Evolutionary conservation across 305 asterid genomes (phyloP), one percentile per base, ranked within the genome.

Genomic region (Caryopteris hybrid): DNA sequence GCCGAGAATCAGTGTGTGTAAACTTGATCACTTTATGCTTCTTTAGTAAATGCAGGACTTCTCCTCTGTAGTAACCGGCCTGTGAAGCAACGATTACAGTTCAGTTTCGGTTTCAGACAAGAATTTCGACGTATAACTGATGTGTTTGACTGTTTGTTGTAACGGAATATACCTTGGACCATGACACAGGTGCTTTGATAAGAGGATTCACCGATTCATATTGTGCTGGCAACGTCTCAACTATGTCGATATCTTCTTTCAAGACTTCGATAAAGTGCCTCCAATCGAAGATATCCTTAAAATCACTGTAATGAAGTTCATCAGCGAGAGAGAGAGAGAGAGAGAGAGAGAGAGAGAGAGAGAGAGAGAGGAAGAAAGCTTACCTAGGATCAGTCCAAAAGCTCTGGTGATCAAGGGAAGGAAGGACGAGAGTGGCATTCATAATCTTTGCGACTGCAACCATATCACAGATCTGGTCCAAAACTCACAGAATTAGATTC

Each of bases 311-410:
- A 67, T 43, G 29, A 7, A 6, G 14, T 25, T 76, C 29, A 80
- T 31, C 45, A 72, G n/a, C 38, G 48, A 58, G 29, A 33, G 8
- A 63, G 34, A 23, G 4, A 25, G 5, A 58, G 7, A 0, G 64
- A 3, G 3, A 52, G n/a, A 53, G 33, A 27, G 3, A 27, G 33
- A 27, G n/a, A n/a, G n/a, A 63, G 34, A 23, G 4, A 25, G 5
- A 58, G 7, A 0, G 64, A 3, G 3, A 52, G n/a, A 36, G 10
- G 16, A 52, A 46, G 13, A 46, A 76, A 66, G 31, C n/a, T 45
- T 65, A 84, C 99, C 99, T 93, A 6, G 92, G 90, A 84, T 93
- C 99, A 2, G 95, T 87, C 97, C 97, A 93, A 65, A 86, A 93
- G 41, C 97, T 91, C 45, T 75, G 55, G 73, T 93, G 99, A 76